Conservation (phyloP, 768 basidiomycete species). For the Podaxis sp. region DNA sequence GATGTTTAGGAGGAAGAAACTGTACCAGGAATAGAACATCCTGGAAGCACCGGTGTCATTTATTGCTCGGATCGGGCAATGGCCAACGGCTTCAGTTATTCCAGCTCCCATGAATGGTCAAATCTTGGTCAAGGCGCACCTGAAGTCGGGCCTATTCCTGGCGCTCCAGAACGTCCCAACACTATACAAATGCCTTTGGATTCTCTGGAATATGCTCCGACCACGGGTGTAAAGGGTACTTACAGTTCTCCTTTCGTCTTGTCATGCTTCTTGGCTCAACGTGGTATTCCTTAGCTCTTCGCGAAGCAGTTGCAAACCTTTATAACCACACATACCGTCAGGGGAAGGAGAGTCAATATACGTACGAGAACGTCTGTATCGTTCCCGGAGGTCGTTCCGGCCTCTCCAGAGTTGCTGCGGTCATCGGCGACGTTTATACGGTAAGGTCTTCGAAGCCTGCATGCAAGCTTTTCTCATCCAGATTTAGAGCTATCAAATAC, state of each 20-base stretch:
- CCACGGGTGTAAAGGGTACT: slow-evolving; percentile 83
- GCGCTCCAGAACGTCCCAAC: slow-evolving; percentile 63
- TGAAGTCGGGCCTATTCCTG: slow-evolving; percentile 82
- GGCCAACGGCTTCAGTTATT: slow-evolving; percentile 88
- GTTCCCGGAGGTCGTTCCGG: slow-evolving; percentile 93
- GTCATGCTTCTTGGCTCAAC: background rate
- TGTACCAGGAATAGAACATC: slow-evolving; percentile 83
- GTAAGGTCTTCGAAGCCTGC: slow-evolving; percentile 34
- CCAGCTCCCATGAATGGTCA: slow-evolving; percentile 77
- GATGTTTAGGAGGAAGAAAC: slow-evolving; percentile 77
- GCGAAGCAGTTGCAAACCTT: slow-evolving; percentile 85
- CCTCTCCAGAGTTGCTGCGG: slow-evolving; percentile 86
- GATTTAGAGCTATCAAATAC: slow-evolving; percentile 79
- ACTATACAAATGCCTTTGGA: slow-evolving; percentile 67
- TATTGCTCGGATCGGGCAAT: slow-evolving; percentile 95
- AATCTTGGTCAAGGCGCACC: slow-evolving; percentile 93
- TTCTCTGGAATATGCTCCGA: slow-evolving; percentile 88
- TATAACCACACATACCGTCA: slow-evolving; percentile 89
- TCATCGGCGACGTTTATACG: slow-evolving; percentile 86
- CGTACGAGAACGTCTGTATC: slow-evolving; percentile 90
- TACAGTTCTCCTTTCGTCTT: background rate
- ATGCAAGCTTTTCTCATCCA: slow-evolving; percentile 5
- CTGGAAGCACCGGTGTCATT: slow-evolving; percentile 61
- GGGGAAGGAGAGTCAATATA: slow-evolving; percentile 81
- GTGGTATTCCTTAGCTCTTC: slow-evolving; percentile 48